Conservation (phyloP, 2,329 filamentous ascomycete genomes). For the Penicillium decumbens region DNA sequence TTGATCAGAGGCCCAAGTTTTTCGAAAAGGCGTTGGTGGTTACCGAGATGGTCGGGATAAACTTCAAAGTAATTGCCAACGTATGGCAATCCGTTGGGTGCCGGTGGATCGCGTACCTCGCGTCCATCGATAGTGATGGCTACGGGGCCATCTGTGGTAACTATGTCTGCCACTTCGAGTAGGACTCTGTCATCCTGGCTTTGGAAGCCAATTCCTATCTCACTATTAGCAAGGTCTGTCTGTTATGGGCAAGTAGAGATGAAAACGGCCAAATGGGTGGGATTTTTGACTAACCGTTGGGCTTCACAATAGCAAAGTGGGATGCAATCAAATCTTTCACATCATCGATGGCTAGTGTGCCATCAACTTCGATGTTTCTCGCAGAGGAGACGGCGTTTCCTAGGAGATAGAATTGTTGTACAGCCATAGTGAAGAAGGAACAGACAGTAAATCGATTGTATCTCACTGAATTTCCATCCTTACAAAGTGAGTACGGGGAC, state of each 20-base stretch:
- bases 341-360: neutral
- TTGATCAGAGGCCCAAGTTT: slow-evolving; percentile 51
- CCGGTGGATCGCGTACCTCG: slow-evolving; percentile 11
- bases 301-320: slow-evolving; percentile 13
- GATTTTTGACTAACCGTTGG: neutral
- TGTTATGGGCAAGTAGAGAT: neutral
- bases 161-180: slow-evolving; percentile 17
- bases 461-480: neutral
- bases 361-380: slow-evolving; percentile 4
- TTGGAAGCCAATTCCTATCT: slow-evolving; percentile 23
- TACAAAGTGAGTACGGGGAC: neutral
- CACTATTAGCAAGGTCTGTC: neutral
- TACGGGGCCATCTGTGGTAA: slow-evolving; percentile 7
- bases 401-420: slow-evolving; percentile 21
- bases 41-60: slow-evolving; percentile 56
- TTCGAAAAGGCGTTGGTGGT: slow-evolving; percentile 53
- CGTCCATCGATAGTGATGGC: slow-evolving; percentile 14
- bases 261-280: neutral
- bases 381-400: slow-evolving; percentile 14
- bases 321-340: slow-evolving; percentile 10
- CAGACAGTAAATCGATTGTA: neutral
- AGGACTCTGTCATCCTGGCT: slow-evolving; percentile 5
- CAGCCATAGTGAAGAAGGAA: slow-evolving; percentile 9
- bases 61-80: slow-evolving; percentile 54
- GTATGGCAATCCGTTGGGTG: slow-evolving; percentile 27